Evolutionary conservation across 805 yeast species (phyloP).

Genomic region (Teunomyces cretensis): DNA sequence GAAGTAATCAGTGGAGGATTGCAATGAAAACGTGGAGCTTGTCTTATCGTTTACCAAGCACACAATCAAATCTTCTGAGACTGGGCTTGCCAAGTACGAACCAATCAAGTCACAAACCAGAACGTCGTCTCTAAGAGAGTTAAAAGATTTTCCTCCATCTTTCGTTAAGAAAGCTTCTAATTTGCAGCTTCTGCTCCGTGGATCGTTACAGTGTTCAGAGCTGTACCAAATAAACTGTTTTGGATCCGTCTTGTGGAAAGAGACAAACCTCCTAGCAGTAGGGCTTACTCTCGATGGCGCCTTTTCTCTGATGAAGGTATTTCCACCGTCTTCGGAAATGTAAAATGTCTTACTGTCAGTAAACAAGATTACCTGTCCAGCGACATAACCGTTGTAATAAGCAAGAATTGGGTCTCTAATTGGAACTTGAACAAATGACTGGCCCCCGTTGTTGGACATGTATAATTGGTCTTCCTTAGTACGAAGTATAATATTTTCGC

Average conservation of each 20-base stretch:
- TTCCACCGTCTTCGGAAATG: slow-evolving; percentile 69
- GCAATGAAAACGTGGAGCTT: slow-evolving; percentile 26
- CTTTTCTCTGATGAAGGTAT: slow-evolving; percentile 43
- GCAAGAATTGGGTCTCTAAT: slow-evolving; percentile 45
- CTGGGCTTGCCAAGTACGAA: slow-evolving; percentile 41
- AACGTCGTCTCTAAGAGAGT: slow-evolving; percentile 51
- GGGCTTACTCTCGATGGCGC: slow-evolving; percentile 47
- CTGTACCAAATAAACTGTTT: slow-evolving; percentile 71
- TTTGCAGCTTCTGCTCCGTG: slow-evolving; percentile 48
- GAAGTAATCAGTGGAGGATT: slow-evolving; percentile 57
- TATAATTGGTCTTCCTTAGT: slow-evolving; percentile 53
- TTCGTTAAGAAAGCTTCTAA: slow-evolving; percentile 59
- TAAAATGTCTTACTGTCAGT: slow-evolving; percentile 52
- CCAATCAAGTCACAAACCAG: slow-evolving; percentile 69
- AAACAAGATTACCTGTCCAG: slow-evolving; percentile 55
- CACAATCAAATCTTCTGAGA: slow-evolving; percentile 48
- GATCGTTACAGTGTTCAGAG: slow-evolving; percentile 53
- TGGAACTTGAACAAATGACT: slow-evolving; percentile 42
- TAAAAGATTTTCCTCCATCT: slow-evolving; percentile 68
- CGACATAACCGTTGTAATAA: slow-evolving; percentile 60
- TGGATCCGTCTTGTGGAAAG: slow-evolving; percentile 60
- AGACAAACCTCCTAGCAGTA: slow-evolving; percentile 29
- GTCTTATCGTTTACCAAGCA: slow-evolving; percentile 55
- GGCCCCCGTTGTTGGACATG: slow-evolving; percentile 73
- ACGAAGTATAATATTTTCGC: slow-evolving; percentile 54